Conservation (phyloP, 345 rosid species). For the Streptanthus diversifolius region DNA sequence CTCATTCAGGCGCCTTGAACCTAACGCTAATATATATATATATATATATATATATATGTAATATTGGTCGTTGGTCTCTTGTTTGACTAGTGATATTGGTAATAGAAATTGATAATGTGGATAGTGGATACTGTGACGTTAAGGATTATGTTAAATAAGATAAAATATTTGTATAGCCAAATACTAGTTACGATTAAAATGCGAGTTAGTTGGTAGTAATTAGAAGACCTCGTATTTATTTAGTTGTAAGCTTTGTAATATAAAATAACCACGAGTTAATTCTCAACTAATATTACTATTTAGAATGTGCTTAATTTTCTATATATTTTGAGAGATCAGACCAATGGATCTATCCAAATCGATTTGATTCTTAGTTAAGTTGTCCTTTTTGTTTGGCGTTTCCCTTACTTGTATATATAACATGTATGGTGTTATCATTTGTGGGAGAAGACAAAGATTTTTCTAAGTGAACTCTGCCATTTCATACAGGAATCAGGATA, state of each 20-base stretch:
- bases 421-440: neutral
- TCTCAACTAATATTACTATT: neutral
- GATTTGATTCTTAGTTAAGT: neutral
- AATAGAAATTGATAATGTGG: neutral
- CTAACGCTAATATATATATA: neutral
- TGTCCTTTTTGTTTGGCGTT: neutral
- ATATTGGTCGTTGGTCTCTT: slow-evolving; percentile 10
- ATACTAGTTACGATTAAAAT: neutral
- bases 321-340: neutral
- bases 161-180: neutral
- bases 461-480: neutral
- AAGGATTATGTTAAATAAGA: slow-evolving; percentile 6
- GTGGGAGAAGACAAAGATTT: neutral
- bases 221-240: neutral
- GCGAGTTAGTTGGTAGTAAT: neutral
- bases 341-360: neutral
- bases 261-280: neutral
- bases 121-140: slow-evolving; percentile 14
- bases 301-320: neutral
- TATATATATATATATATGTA: neutral
- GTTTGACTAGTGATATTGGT: slow-evolving; percentile 13
- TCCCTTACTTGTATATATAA: neutral
- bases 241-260: neutral
- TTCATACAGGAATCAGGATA: neutral
- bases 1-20: neutral